These are phyloP conservation scores for Venturia effusa DNA, from an alignment of 2,329 filamentous ascomycete species.

Conservation along the genomic window DNA sequence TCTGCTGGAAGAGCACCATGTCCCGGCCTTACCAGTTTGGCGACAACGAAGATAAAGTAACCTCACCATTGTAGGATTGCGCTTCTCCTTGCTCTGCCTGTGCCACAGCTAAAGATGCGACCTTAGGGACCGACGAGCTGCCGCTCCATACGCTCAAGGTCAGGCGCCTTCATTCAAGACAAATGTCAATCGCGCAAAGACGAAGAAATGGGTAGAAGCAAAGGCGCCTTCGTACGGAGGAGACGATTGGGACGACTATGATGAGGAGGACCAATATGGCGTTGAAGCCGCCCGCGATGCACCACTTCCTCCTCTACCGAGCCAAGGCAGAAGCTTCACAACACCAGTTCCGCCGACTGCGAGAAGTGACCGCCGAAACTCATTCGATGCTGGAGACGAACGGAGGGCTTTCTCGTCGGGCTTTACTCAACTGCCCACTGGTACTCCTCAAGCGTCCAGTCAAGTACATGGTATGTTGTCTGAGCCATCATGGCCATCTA, in stretches of 20 bases:
- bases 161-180: constrained; percentile 58
- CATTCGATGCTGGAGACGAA: constrained; percentile 46
- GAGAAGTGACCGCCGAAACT: constrained; percentile 29
- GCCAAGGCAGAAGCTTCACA: constrained; percentile 33
- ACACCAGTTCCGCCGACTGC: constrained; percentile 21
- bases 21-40: constrained; percentile 31
- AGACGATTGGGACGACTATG: constrained; percentile 75
- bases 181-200: constrained; percentile 82
- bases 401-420: constrained; percentile 33
- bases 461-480: not conserved
- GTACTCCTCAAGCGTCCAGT: not conserved
- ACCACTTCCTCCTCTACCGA: constrained; percentile 30
- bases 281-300: constrained; percentile 34
- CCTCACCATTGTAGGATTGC: constrained; percentile 14
- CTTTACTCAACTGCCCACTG: not conserved
- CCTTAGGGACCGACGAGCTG: constrained; percentile 21
- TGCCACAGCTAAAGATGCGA: not conserved
- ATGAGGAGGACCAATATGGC: constrained; percentile 46
- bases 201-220: constrained; percentile 89
- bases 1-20: constrained; percentile 16
- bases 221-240: constrained; percentile 81
- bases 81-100: constrained; percentile 4
- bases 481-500: not conserved
- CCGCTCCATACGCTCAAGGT: constrained; percentile 18
- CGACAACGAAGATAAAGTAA: constrained; percentile 21